Evolutionary conservation across 495 filamentous ascomycete species (phyloP).

Genomic region (Penicillium crystallinum): DNA sequence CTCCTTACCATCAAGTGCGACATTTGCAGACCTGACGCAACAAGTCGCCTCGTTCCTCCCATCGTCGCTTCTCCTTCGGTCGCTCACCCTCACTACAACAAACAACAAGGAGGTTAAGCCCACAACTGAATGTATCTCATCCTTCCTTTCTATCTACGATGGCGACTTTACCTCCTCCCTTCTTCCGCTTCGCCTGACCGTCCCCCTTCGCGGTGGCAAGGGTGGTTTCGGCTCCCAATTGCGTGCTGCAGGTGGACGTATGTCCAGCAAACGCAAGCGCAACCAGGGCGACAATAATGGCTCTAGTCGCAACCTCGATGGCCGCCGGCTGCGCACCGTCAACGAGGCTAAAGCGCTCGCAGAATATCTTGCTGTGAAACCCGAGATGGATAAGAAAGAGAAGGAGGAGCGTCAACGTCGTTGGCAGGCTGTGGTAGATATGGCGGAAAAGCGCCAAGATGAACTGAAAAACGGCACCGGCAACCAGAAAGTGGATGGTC

Average conservation of each 20-base stretch:
- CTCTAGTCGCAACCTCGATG: constrained; percentile 89
- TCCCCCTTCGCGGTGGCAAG: constrained; percentile 80
- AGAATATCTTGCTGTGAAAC: constrained; percentile 91
- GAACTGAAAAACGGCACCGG: constrained; percentile 64
- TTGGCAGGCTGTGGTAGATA: constrained; percentile 80
- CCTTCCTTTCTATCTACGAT: constrained; percentile 21
- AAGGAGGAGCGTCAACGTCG: constrained; percentile 73
- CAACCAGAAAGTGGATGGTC: constrained; percentile 70
- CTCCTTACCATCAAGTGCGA: constrained; percentile 58
- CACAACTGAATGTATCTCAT: constrained; percentile 28
- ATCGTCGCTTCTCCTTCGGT: constrained; percentile 33
- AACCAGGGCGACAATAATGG: constrained; percentile 77
- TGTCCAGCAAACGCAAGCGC: constrained; percentile 89
- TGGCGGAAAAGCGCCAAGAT: constrained; percentile 73
- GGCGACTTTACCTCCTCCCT: constrained; percentile 53
- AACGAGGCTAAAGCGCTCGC: constrained; percentile 92
- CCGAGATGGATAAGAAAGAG: constrained; percentile 91
- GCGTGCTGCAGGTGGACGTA: constrained; percentile 92
- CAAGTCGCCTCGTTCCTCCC: constrained; percentile 61
- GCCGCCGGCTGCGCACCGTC: constrained; percentile 82
- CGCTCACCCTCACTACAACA: constrained; percentile 74
- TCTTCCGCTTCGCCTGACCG: constrained; percentile 72
- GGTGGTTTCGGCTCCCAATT: constrained; percentile 97
- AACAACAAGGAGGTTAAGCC: constrained; percentile 64
- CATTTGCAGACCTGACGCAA: constrained; percentile 59